Evolutionary conservation across 1,139 yeast genomes (phyloP).

Genomic region (Blastobotrys illinoisensis): DNA sequence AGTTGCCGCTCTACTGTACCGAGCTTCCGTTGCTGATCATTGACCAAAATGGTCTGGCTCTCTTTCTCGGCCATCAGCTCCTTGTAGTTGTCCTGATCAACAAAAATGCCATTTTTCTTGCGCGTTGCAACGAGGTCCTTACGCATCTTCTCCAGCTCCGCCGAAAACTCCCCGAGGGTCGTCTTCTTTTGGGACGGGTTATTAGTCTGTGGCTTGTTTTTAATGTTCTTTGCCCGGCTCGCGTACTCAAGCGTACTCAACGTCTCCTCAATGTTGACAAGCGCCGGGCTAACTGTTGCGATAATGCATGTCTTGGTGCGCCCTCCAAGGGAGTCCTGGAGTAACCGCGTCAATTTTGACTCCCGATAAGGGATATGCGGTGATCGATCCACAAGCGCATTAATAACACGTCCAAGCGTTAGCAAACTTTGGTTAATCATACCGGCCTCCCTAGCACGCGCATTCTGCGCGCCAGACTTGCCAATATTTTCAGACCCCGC

Average conservation of each 20-base stretch:
- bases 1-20: constrained; percentile 43
- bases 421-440: constrained; percentile 77
- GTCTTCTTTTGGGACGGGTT: constrained; percentile 43
- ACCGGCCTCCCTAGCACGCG: constrained; percentile 84
- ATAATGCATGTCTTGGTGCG: constrained; percentile 72
- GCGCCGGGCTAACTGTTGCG: constrained; percentile 81
- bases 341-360: constrained; percentile 69
- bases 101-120: constrained; percentile 57
- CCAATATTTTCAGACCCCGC: constrained; percentile 86
- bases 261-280: constrained; percentile 69
- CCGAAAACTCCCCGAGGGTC: constrained; percentile 41
- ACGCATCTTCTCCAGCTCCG: constrained; percentile 47
- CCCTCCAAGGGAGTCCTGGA: constrained; percentile 84
- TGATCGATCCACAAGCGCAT: constrained; percentile 56
- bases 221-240: constrained; percentile 67
- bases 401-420: constrained; percentile 81
- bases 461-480: constrained; percentile 72
- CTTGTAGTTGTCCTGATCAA: constrained; percentile 49
- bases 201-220: constrained; percentile 66
- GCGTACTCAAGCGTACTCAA: constrained; percentile 83
- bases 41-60: constrained; percentile 41
- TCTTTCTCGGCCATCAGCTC: constrained; percentile 44
- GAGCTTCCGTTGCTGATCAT: constrained; percentile 44
- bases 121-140: constrained; percentile 53
- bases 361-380: constrained; percentile 81